A percentile compares a stretch with the other conserved stretches of the same genome.
phyloP scores from a whole-genome alignment of 2,329 filamentous ascomycete species.

The Arthrinium phaeospermum region DNA sequence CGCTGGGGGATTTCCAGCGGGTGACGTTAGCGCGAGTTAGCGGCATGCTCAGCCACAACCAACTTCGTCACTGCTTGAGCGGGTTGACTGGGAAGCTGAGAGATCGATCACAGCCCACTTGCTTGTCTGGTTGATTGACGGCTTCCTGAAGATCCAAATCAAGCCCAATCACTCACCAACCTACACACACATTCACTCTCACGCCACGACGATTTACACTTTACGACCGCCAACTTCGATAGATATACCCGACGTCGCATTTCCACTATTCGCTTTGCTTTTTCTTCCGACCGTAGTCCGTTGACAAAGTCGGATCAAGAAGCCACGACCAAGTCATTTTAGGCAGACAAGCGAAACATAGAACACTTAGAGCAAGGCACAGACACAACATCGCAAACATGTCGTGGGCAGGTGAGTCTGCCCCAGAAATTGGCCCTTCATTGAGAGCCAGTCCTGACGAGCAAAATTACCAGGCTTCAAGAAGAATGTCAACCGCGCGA shows the following conservation, averaged over 20 bases:
- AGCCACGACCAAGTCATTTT: not conserved
- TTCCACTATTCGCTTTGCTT: not conserved
- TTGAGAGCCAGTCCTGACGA: conserved; percentile 4
- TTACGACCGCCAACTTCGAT: not conserved
- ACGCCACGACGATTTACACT: not conserved
- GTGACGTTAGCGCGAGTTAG: conserved; percentile 2
- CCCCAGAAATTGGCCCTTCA: not conserved
- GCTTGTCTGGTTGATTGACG: not conserved
- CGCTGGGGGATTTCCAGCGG: not conserved
- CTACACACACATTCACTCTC: not conserved
- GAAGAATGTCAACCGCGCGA: conserved; percentile 98
- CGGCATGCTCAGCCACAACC: not conserved
- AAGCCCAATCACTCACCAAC: not conserved
- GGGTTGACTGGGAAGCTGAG: conserved; percentile 11
- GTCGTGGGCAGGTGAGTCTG: conserved; percentile 71
- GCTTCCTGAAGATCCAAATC: not conserved
- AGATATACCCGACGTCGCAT: not conserved
- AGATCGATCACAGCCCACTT: conserved; percentile 15
- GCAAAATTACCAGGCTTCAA: conserved; percentile 69
- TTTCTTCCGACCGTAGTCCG: not conserved
- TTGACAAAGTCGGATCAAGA: not conserved
- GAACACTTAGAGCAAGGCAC: conserved; percentile 3
- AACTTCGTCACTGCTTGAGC: conserved; percentile 17
- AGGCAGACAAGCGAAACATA: conserved; percentile 1
- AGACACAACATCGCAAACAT: conserved; percentile 49